A percentile compares a stretch with the other conserved stretches of the same genome.
phyloP scores from a whole-genome alignment of 2,329 filamentous ascomycete genomes.

The Verticillium dahliae region DNA sequence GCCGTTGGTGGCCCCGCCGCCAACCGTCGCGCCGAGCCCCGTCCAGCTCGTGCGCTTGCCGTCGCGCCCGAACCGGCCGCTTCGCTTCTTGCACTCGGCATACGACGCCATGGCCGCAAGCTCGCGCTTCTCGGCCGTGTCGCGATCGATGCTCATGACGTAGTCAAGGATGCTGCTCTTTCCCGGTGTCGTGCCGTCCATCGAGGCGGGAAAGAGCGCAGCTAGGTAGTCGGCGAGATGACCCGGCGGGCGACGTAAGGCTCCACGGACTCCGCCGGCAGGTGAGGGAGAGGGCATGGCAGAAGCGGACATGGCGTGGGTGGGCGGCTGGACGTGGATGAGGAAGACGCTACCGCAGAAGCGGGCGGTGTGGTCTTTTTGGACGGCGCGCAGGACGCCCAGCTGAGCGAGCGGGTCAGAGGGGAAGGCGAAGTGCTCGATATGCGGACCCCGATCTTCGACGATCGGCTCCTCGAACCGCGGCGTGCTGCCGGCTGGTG shows the following conservation, averaged over 20 bases:
- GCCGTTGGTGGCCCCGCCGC: slow-evolving; percentile 15
- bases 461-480: slow-evolving; percentile 11
- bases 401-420: slow-evolving; percentile 30
- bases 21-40: slow-evolving; percentile 25
- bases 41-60: slow-evolving; percentile 33
- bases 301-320: slow-evolving; percentile 5
- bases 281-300: neutral
- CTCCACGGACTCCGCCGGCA: neutral
- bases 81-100: slow-evolving; percentile 13
- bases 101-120: slow-evolving; percentile 29
- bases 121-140: slow-evolving; percentile 34
- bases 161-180: slow-evolving; percentile 20
- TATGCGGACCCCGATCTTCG: slow-evolving; percentile 18
- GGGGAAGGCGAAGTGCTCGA: slow-evolving; percentile 28
- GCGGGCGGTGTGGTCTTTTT: slow-evolving; percentile 26
- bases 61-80: slow-evolving; percentile 4
- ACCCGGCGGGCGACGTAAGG: neutral
- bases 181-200: slow-evolving; percentile 11
- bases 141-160: slow-evolving; percentile 28
- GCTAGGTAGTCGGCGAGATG: slow-evolving; percentile 27
- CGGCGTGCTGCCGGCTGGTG: neutral
- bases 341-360: slow-evolving; percentile 33
- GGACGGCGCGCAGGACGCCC: slow-evolving; percentile 27
- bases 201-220: slow-evolving; percentile 23
- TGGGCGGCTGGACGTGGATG: slow-evolving; percentile 16